Evolutionary conservation across 1,284 basidiomycete species (phyloP).

Genomic region (Marasmius oreades): DNA sequence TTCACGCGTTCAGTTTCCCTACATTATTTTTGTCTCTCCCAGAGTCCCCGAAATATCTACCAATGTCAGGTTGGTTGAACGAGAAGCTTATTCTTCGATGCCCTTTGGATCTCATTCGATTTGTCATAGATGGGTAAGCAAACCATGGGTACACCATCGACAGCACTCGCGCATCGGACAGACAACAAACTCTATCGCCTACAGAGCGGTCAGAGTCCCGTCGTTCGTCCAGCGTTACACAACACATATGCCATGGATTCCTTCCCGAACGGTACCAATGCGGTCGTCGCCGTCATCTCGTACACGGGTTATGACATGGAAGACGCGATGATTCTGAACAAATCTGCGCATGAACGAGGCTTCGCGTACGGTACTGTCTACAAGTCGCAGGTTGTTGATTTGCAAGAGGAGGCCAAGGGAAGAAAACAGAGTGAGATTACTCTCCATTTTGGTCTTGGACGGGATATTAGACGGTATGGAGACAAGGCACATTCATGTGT

Average conservation of each 20-base stretch:
- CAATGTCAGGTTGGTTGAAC: slow-evolving; percentile 67
- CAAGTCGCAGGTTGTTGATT: slow-evolving; percentile 91
- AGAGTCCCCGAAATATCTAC: slow-evolving; percentile 86
- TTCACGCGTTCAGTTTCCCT: background rate
- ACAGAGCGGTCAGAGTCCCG: slow-evolving; percentile 92
- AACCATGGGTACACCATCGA: slow-evolving; percentile 98
- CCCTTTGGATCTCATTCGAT: slow-evolving; percentile 4
- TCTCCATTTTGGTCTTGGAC: slow-evolving; percentile 86
- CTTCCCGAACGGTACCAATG: slow-evolving; percentile 98
- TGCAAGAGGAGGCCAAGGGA: slow-evolving; percentile 81
- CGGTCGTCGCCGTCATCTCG: slow-evolving; percentile 97
- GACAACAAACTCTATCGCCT: slow-evolving; percentile 99
- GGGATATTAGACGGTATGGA: slow-evolving; percentile 62
- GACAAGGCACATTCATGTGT: slow-evolving; percentile 54
- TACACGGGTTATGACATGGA: slow-evolving; percentile 99
- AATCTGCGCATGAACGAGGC: slow-evolving; percentile 96
- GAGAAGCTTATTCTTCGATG: background rate
- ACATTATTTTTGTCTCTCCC: slow-evolving; percentile 4
- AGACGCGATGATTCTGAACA: slow-evolving; percentile 99
- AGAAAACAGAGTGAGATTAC: slow-evolving; percentile 52
- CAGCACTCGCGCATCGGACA: slow-evolving; percentile 86
- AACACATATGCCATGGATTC: slow-evolving; percentile 98
- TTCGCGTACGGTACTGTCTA: slow-evolving; percentile 98
- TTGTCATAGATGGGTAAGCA: slow-evolving; percentile 93
- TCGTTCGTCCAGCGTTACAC: slow-evolving; percentile 91